These are phyloP conservation scores for Talaromyces rugulosus DNA, from an alignment of 2,329 filamentous ascomycete genomes.

Conservation along the genomic window DNA sequence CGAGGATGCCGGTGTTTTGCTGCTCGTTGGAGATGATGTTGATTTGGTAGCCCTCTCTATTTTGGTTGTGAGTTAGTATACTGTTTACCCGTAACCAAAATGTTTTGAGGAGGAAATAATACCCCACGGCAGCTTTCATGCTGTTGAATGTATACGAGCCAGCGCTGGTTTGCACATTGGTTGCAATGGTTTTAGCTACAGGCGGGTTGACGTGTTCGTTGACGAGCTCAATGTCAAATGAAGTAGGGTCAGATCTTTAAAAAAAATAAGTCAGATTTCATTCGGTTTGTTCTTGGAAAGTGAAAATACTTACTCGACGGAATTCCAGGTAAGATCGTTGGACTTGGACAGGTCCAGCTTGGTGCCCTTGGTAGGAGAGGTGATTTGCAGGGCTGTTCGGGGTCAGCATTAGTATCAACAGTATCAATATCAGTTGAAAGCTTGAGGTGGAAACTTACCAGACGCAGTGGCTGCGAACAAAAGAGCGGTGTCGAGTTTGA, in stretches of 20 bases:
- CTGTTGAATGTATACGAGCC: constrained; percentile 34
- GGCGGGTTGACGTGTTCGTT: constrained; percentile 35
- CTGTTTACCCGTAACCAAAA: too few species aligned
- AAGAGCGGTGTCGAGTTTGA: constrained; percentile 20
- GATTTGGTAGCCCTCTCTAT: constrained; percentile 37
- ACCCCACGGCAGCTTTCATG: constrained; percentile 15
- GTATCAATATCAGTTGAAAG: constrained; percentile 1
- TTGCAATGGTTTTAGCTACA: constrained; percentile 27
- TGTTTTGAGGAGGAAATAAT: background rate
- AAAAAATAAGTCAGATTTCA: background rate
- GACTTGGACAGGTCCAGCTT: constrained; percentile 34
- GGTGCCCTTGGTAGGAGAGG: constrained; percentile 27
- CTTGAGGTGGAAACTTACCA: constrained; percentile 18
- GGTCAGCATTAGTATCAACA: background rate
- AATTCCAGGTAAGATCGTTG: constrained; percentile 37
- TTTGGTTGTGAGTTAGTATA: too few species aligned
- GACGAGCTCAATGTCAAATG: constrained; percentile 40
- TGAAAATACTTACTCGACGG: constrained; percentile 28
- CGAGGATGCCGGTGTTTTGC: constrained; percentile 37
- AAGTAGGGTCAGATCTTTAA: constrained; percentile 38
- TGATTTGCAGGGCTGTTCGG: constrained; percentile 30
- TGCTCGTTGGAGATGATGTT: constrained; percentile 34
- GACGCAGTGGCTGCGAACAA: constrained; percentile 26
- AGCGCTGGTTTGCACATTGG: constrained; percentile 31
- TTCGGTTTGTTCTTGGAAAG: background rate